Base-by-base conservation (phyloP, 805 yeast species). In the Wickerhamomyces bovis region DNA sequence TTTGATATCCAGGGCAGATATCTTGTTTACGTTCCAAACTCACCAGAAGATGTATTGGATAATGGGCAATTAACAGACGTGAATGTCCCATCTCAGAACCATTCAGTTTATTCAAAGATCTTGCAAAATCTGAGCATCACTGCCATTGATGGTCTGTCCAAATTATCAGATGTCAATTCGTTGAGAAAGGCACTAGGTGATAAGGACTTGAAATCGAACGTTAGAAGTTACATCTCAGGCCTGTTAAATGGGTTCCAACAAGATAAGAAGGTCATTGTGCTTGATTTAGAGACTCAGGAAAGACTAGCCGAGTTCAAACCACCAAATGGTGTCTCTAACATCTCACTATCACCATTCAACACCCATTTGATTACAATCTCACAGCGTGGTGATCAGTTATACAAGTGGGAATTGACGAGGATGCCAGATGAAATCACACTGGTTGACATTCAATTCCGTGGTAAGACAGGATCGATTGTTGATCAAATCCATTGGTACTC, bases 301-400 rank as follows among this genome's bases (percentile, higher is more conserved):
- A 64, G 68, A 3, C 48, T 72, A 19, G 66, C 69, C 21, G 53
- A 70, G 10, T 80, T 83, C 60, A 70, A 73, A 38, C 79, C 87
- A 0, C 80, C 84, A 0, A 79, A 76, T 19, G 87, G 87, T 0
- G 72, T 83, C 25, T 79, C 88, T 0, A 63, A 71, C 21, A 58
- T 84, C 2, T 78, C 84, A 2, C 56, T 83, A 7, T 81, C 85
- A 0, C 85, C 86, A 0, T 77, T 72, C 58, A 87, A 83, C 55
- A 56, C 77, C 36, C 74, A 75, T 26, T 59, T 83, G 43, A 73
- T 81, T 0, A 76, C 83, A 9, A 73, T 75, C 3, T 73, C 77
- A 11, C 55, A 60, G 20, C 69, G 85, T 44, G 89, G 90, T 3
- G 88, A 84, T 58, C 74, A 69, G 43, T 65, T 83, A 6, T 80